A percentile compares a stretch with the other conserved stretches of the same genome.
Evolutionary conservation across 2,329 filamentous ascomycete genomes (phyloP).

Genomic region (Ophiosphaerella korrae): DNA sequence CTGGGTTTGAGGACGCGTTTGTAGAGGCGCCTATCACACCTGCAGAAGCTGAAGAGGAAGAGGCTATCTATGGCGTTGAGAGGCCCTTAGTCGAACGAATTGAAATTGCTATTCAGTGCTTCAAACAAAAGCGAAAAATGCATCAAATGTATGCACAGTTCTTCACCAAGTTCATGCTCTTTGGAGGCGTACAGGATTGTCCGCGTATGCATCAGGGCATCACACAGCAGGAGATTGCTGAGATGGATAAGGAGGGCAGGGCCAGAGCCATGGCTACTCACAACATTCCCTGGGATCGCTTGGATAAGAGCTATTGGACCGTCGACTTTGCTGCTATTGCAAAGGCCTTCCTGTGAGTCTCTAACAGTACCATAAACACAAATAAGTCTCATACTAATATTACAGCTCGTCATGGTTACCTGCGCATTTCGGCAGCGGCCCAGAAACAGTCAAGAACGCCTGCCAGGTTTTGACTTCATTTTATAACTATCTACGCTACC

Average conservation of each 20-base stretch:
- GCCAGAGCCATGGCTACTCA: slow-evolving; percentile 68
- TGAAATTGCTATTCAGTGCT: slow-evolving; percentile 83
- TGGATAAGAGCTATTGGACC: slow-evolving; percentile 64
- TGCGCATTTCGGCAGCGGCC: slow-evolving; percentile 60
- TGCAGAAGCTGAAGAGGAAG: slow-evolving; percentile 68
- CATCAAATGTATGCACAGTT: slow-evolving; percentile 64
- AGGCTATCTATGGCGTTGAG: slow-evolving; percentile 67
- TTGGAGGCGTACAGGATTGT: slow-evolving; percentile 76
- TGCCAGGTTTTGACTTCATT: slow-evolving; percentile 80
- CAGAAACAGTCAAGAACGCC: slow-evolving; percentile 60
- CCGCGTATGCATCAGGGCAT: slow-evolving; percentile 68
- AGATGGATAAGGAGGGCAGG: slow-evolving; percentile 67
- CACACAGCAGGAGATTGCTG: slow-evolving; percentile 64
- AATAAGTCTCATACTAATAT: slow-evolving; percentile 12
- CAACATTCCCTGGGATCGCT: slow-evolving; percentile 58
- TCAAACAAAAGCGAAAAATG: slow-evolving; percentile 75
- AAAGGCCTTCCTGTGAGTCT: slow-evolving; percentile 75
- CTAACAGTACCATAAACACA: slow-evolving; percentile 3
- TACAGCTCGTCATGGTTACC: slow-evolving; percentile 59
- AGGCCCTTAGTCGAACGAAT: slow-evolving; percentile 68
- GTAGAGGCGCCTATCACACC: slow-evolving; percentile 80
- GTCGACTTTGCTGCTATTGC: slow-evolving; percentile 82
- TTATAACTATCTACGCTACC: slow-evolving; percentile 81
- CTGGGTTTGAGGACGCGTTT: slow-evolving; percentile 69
- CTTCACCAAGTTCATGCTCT: slow-evolving; percentile 80